A percentile compares a stretch with the other conserved stretches of the same genome.
Conservation (phyloP, 371 early-diverging fungal species). For the Batkoa obscura region DNA sequence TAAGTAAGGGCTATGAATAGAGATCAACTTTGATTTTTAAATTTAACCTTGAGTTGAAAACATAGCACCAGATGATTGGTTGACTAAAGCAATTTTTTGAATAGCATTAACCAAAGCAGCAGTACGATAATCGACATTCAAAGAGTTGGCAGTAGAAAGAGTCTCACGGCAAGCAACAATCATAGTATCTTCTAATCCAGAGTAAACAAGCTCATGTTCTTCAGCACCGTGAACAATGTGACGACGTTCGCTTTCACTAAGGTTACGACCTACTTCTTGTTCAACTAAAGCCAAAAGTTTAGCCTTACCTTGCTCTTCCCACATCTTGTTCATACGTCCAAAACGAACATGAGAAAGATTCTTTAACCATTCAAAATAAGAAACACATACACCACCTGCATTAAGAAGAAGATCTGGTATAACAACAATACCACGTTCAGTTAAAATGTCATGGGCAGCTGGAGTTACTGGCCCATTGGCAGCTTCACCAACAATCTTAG, state of each 20-base stretch:
- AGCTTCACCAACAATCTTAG: constrained; percentile 74
- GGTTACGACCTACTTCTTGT: constrained; percentile 48
- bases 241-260: constrained; percentile 55
- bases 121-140: constrained; percentile 58
- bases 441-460: constrained; percentile 48
- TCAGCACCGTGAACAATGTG: constrained; percentile 73
- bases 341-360: constrained; percentile 73
- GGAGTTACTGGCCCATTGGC: constrained; percentile 81
- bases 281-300: constrained; percentile 61
- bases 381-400: constrained; percentile 68
- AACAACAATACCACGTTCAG: constrained; percentile 40
- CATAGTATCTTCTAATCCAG: constrained; percentile 83
- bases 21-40: not conserved
- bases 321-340: constrained; percentile 79
- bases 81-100: constrained; percentile 66
- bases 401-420: constrained; percentile 69
- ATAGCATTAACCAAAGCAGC: constrained; percentile 74
- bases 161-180: constrained; percentile 17
- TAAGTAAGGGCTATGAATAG: too few species aligned
- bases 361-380: constrained; percentile 71
- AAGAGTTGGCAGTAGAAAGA: not conserved
- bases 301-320: constrained; percentile 67
- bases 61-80: constrained; percentile 58
- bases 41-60: constrained; percentile 19
- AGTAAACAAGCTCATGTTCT: constrained; percentile 78